These are phyloP conservation scores for Marchantia polymorpha DNA, from an alignment of 225 moss, liverwort and hornwort genomes.

Conservation along the genomic window DNA sequence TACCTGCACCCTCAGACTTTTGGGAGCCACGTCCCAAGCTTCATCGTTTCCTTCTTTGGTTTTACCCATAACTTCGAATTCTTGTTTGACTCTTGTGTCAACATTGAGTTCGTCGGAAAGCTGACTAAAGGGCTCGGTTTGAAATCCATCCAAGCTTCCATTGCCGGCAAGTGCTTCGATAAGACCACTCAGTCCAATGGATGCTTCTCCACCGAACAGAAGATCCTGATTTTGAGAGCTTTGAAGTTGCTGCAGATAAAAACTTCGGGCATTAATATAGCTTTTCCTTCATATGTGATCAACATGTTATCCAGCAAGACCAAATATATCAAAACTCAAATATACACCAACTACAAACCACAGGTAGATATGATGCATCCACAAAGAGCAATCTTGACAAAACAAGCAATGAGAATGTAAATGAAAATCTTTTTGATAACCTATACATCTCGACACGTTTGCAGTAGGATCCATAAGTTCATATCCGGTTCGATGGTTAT, in stretches of 20 bases:
- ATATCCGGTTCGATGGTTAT: no score
- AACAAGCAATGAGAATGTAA: no score
- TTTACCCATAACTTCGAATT: not conserved
- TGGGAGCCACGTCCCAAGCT: not conserved
- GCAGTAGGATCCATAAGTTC: no score
- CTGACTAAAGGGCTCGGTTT: conserved; percentile 9
- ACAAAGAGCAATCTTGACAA: no score
- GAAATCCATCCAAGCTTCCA: conserved; percentile 43
- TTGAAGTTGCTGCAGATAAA: conserved; percentile 25
- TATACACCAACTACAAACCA: no score
- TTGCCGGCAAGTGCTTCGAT: conserved; percentile 46
- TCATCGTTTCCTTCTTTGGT: conserved; percentile 12
- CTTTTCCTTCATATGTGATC: not conserved
- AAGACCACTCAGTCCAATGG: conserved; percentile 41
- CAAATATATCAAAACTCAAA: not conserved
- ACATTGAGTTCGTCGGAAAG: conserved; percentile 11
- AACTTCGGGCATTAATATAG: not conserved
- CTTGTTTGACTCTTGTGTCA: conserved; percentile 13
- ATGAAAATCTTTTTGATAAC: no score
- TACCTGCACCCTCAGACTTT: not conserved
- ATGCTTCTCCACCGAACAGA: conserved; percentile 41
- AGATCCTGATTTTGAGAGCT: conserved; percentile 28
- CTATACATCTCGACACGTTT: no score
- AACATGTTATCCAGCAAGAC: not conserved
- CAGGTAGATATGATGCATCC: no score